Base-by-base conservation (phyloP, 23 red algal genomes). In the Cyanidiococcus yangmingshanensis region DNA sequence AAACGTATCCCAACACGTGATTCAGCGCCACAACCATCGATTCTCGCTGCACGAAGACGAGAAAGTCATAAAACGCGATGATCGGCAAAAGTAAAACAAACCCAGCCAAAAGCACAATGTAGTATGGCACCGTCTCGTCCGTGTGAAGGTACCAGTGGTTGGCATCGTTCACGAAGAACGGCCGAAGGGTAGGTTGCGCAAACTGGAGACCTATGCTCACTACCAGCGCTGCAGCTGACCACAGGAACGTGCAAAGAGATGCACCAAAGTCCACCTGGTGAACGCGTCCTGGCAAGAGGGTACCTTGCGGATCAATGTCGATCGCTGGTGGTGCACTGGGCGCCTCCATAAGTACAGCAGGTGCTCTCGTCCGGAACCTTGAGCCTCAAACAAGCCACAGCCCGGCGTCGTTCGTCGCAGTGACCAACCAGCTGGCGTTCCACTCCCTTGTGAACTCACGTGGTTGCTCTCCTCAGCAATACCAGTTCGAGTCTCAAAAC, bases 91-190 rank as follows among this genome's bases (percentile, higher is more conserved):
- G 21, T 12, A 71, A 12, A 25, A 71, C n/a, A 7, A 71, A 29
- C 7, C 63, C 63, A 25, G 32, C 63, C 63, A 71, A 35, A 35
- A 71, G n/a, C 32, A 71, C 16, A 7, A 35, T 30, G 7, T 27
- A 35, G 63, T 25, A 71, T 35, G 63, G 32, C 63, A 71, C 12
- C 63, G 63, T 71, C n/a, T 71, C 32, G 63, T 25, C 7, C 27
- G 16, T 25, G 63, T 17, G 27, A 12, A 29, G 63, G n/a, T 35
- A 35, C 63, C 63, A 71, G 27, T 71, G 63, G 7, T 25, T 32
- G 16, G 63, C 63, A 29, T 71, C 63, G 63, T 71, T 71, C 12
- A 71, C 63, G 63, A 32, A 71, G 32, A 71, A 71, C 3, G 63
- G 63, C 63, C 21, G 3, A 2, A 71, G 12, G 27, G n/a, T 25